Evolutionary conservation across 164 flowering plant genomes (phyloP).

Genomic region (Stephania japonica): DNA sequence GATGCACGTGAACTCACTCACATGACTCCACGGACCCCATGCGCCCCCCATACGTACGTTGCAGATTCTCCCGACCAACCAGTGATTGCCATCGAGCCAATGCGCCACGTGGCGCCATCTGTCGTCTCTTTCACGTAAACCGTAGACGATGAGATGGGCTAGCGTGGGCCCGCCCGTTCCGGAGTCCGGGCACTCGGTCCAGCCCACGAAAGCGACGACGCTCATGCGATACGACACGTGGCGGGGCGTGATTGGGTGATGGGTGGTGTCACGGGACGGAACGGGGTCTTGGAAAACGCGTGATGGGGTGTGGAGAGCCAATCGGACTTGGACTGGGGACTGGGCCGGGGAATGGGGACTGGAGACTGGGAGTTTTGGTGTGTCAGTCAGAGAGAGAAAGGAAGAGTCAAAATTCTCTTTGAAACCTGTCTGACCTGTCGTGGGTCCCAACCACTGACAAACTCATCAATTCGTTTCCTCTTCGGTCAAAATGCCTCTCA

Average conservation of each 20-base stretch:
- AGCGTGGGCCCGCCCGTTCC: background rate
- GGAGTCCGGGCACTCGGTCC: background rate
- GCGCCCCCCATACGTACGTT: background rate
- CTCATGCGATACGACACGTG: background rate
- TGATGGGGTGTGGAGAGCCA: background rate
- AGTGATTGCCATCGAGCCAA: background rate
- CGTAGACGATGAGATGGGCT: background rate
- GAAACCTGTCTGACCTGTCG: background rate
- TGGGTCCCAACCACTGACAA: background rate
- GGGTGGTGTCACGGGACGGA: background rate
- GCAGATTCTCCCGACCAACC: background rate
- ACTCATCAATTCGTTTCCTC: background rate
- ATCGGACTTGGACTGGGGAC: background rate
- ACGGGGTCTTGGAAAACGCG: background rate
- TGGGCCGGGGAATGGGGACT: background rate
- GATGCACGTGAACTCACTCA: background rate
- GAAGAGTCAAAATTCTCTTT: background rate
- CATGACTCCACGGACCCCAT: background rate
- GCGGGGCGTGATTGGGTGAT: background rate
- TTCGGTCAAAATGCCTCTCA: background rate
- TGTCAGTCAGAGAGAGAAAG: background rate
- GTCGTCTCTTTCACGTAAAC: background rate
- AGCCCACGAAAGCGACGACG: background rate
- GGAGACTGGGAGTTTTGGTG: background rate
- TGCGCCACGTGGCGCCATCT: background rate